Conservation (phyloP, 1,139 yeast species). For the Protomyces gravidus region DNA sequence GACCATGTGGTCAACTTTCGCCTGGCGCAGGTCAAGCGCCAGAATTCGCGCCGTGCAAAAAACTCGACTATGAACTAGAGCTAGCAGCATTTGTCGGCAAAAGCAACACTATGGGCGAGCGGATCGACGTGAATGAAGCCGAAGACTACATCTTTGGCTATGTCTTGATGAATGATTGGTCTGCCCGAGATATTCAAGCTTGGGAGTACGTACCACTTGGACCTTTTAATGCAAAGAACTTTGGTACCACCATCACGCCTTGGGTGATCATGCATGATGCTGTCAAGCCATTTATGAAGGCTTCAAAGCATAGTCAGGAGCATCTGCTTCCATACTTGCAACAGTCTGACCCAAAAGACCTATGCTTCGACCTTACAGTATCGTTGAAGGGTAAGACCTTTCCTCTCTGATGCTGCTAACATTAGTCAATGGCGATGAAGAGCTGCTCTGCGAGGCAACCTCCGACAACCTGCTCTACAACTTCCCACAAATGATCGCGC, state of each 20-base stretch:
- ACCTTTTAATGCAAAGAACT: conserved; percentile 38
- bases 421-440: neutral
- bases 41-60: conserved; percentile 32
- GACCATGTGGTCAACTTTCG: conserved; percentile 37
- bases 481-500: conserved; percentile 38
- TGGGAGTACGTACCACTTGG: conserved; percentile 39
- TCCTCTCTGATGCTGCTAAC: neutral
- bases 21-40: conserved; percentile 31
- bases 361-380: neutral
- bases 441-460: neutral
- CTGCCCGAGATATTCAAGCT: conserved; percentile 38
- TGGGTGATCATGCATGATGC: conserved; percentile 38
- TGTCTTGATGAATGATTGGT: conserved; percentile 39
- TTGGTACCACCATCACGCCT: conserved; percentile 37
- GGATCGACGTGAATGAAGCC: conserved; percentile 36
- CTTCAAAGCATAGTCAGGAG: neutral
- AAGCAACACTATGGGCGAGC: conserved; percentile 31
- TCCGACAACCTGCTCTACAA: conserved; percentile 35
- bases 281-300: conserved; percentile 32
- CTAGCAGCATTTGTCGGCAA: conserved; percentile 36
- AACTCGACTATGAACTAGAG: conserved; percentile 37
- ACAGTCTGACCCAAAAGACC: neutral
- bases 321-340: conserved; percentile 17
- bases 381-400: neutral
- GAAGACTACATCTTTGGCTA: conserved; percentile 37